These are phyloP conservation scores for Aspergillus udagawae DNA, from an alignment of 2,329 filamentous ascomycete species.

Conservation along the genomic window DNA sequence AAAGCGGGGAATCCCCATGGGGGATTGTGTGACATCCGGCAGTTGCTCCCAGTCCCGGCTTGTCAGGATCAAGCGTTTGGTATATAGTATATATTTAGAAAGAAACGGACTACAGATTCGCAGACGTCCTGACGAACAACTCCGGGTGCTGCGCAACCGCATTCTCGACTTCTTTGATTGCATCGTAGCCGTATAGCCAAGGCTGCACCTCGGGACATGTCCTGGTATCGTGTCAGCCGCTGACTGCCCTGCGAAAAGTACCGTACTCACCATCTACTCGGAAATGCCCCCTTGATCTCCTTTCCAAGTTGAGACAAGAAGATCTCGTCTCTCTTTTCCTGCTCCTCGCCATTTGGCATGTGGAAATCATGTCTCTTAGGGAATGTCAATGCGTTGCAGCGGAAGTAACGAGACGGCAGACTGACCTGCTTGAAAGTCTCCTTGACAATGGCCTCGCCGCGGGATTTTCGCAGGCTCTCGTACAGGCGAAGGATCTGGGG, in stretches of 20 bases:
- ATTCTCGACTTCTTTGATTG: constrained; percentile 51
- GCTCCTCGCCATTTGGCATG: constrained; percentile 53
- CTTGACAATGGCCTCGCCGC: constrained; percentile 53
- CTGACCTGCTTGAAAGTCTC: constrained; percentile 55
- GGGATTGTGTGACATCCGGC: too few relatives aligned
- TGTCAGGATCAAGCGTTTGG: background rate
- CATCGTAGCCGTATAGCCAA: constrained; percentile 64
- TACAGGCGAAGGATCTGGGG: constrained; percentile 43
- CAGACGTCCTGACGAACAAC: constrained; percentile 14
- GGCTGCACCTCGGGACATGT: constrained; percentile 60
- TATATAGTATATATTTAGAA: background rate
- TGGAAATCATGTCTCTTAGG: constrained; percentile 50
- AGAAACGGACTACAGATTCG: constrained; percentile 2
- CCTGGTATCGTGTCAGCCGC: constrained; percentile 23
- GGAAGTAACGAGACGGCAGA: background rate
- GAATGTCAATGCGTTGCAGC: background rate
- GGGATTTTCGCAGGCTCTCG: constrained; percentile 44
- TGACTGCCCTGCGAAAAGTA: background rate
- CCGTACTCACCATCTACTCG: constrained; percentile 51
- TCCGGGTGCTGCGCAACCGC: constrained; percentile 23
- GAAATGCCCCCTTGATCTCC: constrained; percentile 53
- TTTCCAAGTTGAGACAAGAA: constrained; percentile 55
- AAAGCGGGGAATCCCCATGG: too few relatives aligned
- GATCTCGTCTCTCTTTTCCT: constrained; percentile 54
- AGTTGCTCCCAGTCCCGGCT: too few relatives aligned